Conservation (phyloP, 1,284 basidiomycete species). For the Trametes pubescens region DNA sequence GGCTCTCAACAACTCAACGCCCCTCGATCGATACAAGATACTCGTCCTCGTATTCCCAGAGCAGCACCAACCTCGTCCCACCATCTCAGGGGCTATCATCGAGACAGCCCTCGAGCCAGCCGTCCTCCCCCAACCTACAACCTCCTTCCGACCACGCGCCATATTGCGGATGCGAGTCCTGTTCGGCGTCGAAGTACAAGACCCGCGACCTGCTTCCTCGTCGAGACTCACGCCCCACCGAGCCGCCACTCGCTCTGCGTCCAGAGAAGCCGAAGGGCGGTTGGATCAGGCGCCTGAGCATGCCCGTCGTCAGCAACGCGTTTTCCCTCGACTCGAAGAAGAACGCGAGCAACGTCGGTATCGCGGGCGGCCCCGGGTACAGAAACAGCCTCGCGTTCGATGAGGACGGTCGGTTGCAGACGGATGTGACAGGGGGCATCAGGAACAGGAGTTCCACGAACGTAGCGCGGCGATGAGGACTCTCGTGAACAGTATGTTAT, state of each 20-base stretch:
- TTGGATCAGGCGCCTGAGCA: conserved; percentile 80
- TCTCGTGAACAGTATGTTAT: conserved; percentile 2
- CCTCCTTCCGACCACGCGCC: conserved; percentile 55
- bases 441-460: conserved; percentile 41
- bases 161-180: conserved; percentile 67
- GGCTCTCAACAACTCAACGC: conserved; percentile 28
- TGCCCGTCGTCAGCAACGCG: conserved; percentile 69
- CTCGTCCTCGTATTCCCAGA: conserved; percentile 49
- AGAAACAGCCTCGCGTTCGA: conserved; percentile 41
- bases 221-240: conserved; percentile 51
- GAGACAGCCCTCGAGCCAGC: conserved; percentile 35
- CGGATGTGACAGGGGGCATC: conserved; percentile 33
- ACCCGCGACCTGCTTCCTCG: conserved; percentile 42
- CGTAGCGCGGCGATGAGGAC: conserved; percentile 37
- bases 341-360: conserved; percentile 37
- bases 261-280: conserved; percentile 65
- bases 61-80: conserved; percentile 54
- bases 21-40: conserved; percentile 31
- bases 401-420: conserved; percentile 40
- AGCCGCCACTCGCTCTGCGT: conserved; percentile 51
- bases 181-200: conserved; percentile 62
- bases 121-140: conserved; percentile 39
- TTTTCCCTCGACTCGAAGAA: conserved; percentile 54
- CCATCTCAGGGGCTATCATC: conserved; percentile 38
- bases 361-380: conserved; percentile 33